Conservation (phyloP, 345 rosid species). For the Lumnitzera littorea region DNA sequence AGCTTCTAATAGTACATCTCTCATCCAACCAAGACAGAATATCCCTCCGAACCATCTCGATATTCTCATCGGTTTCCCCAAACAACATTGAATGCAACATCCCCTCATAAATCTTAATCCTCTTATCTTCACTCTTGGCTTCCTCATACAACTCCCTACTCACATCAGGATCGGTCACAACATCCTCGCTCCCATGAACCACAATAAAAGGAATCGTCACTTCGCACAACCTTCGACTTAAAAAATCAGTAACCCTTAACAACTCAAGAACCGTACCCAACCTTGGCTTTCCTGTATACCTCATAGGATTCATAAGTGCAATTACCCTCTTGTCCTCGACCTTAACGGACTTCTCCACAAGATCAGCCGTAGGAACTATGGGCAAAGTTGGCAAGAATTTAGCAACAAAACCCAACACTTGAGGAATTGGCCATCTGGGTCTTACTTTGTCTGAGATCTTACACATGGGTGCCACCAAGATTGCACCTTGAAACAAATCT, state of each 20-base stretch:
- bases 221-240: slow-evolving; percentile 36
- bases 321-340: slow-evolving; percentile 53
- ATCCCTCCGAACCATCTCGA: slow-evolving; percentile 53
- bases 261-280: slow-evolving; percentile 71
- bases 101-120: slow-evolving; percentile 56
- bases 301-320: slow-evolving; percentile 52
- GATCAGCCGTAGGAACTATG: slow-evolving; percentile 65
- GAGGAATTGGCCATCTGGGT: slow-evolving; percentile 79
- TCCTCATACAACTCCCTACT: slow-evolving; percentile 44
- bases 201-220: slow-evolving; percentile 58
- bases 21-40: slow-evolving; percentile 56
- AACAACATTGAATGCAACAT: slow-evolving; percentile 91
- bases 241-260: slow-evolving; percentile 52
- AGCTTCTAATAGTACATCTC: slow-evolving; percentile 28
- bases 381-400: slow-evolving; percentile 66
- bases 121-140: slow-evolving; percentile 56
- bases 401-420: slow-evolving; percentile 41
- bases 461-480: slow-evolving; percentile 84
- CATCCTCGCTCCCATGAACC: slow-evolving; percentile 69
- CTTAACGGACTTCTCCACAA: slow-evolving; percentile 46
- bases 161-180: slow-evolving; percentile 72
- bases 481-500: slow-evolving; percentile 51
- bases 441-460: slow-evolving; percentile 61
- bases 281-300: slow-evolving; percentile 74
- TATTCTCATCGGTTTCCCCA: slow-evolving; percentile 75